Percentiles rank a stretch among this genome's conserved stretches.
Evolutionary conservation across 768 basidiomycete genomes (phyloP).

Genomic region (Boletus fagicola): DNA sequence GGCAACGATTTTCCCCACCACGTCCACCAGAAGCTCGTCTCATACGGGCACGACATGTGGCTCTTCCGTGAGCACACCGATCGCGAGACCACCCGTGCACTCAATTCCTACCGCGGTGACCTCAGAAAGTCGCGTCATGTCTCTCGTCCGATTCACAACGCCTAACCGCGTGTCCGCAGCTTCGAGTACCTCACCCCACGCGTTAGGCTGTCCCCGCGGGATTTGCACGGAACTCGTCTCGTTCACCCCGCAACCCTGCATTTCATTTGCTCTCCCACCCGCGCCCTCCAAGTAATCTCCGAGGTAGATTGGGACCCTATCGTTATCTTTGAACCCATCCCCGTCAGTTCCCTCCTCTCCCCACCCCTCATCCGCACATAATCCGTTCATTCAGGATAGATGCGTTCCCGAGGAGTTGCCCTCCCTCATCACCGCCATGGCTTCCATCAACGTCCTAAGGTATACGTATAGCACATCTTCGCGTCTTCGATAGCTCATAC

Average conservation of each 20-base stretch:
- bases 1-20: constrained; percentile 70
- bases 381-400: constrained; percentile 48
- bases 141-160: constrained; percentile 3
- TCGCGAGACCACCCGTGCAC: constrained; percentile 62
- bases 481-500: constrained; percentile 3
- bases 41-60: constrained; percentile 78
- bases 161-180: constrained; percentile 37
- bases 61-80: constrained; percentile 60
- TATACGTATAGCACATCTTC: constrained; percentile 25
- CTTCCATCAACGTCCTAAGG: constrained; percentile 68
- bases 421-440: constrained; percentile 58
- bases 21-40: constrained; percentile 53
- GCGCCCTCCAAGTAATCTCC: constrained; percentile 64
- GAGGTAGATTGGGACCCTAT: constrained; percentile 70
- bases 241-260: constrained; percentile 58
- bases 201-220: constrained; percentile 66
- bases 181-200: constrained; percentile 78
- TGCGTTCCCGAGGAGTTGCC: constrained; percentile 79
- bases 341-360: constrained; percentile 46
- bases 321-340: constrained; percentile 84
- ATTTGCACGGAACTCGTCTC: constrained; percentile 57
- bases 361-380: neutral
- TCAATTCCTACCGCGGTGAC: constrained; percentile 76
- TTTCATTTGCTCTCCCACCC: constrained; percentile 80
- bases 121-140: constrained; percentile 52